A percentile compares a stretch with the other conserved stretches of the same genome.
These are phyloP conservation scores for Paecilomyces dactylethromorphus DNA, from an alignment of 2,329 filamentous ascomycete species.

Conservation along the genomic window DNA sequence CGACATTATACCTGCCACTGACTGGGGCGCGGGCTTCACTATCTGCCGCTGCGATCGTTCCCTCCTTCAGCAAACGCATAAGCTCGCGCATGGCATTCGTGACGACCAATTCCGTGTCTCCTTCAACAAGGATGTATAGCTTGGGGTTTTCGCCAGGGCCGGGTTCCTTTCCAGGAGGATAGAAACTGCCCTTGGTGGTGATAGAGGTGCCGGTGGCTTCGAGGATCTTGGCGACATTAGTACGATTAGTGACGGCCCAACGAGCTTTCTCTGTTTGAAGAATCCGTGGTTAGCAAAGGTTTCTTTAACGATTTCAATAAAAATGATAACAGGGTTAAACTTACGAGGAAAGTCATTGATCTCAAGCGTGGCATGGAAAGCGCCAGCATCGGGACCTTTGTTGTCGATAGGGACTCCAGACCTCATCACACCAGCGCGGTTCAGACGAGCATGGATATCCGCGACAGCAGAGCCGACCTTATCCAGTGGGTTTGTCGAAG, in stretches of 20 bases:
- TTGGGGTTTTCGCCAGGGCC: constrained; percentile 73
- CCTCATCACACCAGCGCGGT: constrained; percentile 80
- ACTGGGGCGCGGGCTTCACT: constrained; percentile 73
- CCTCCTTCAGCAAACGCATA: constrained; percentile 80
- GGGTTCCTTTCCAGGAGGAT: constrained; percentile 73
- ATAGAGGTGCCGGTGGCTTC: constrained; percentile 93
- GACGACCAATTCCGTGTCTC: constrained; percentile 89
- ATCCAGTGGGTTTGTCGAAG: constrained; percentile 63
- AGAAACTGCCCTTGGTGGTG: constrained; percentile 93
- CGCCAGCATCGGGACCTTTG: constrained; percentile 93
- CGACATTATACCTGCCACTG: constrained; percentile 79
- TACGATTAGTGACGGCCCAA: constrained; percentile 97
- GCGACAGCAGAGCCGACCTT: constrained; percentile 86
- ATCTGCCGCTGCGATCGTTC: constrained; percentile 81
- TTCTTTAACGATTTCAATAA: neutral
- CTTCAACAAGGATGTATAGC: constrained; percentile 94
- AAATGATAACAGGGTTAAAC: constrained; percentile 15
- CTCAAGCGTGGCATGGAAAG: constrained; percentile 92
- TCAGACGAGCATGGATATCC: constrained; percentile 84
- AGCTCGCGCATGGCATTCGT: constrained; percentile 86
- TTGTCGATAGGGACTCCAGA: constrained; percentile 95
- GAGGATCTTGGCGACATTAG: constrained; percentile 96
- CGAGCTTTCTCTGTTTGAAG: constrained; percentile 68
- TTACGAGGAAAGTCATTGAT: constrained; percentile 95
- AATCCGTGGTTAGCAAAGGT: neutral